Conservation (phyloP, 2,329 filamentous ascomycete genomes). For the Fusarium compactum region DNA sequence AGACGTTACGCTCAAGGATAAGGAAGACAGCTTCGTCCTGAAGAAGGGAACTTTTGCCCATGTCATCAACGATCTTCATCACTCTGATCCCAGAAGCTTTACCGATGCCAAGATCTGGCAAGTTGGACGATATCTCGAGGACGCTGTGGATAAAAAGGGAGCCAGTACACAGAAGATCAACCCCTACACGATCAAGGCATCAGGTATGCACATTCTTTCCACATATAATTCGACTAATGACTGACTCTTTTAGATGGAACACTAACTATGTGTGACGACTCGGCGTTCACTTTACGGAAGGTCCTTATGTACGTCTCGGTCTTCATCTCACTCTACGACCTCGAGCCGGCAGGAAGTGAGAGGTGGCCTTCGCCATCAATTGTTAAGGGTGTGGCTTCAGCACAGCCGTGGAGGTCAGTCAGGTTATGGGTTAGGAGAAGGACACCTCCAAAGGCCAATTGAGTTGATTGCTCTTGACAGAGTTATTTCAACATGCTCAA, state of each 20-base stretch:
- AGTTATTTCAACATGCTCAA: neutral
- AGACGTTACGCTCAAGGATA: conserved; percentile 50
- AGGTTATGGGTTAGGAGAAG: conserved; percentile 53
- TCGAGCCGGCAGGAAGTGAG: conserved; percentile 48
- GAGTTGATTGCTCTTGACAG: neutral
- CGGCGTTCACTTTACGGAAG: conserved; percentile 50
- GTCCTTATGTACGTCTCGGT: conserved; percentile 52
- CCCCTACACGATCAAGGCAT: conserved; percentile 49
- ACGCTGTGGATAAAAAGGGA: conserved; percentile 43
- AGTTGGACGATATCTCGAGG: conserved; percentile 50
- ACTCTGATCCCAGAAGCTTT: conserved; percentile 52
- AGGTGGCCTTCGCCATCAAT: conserved; percentile 47
- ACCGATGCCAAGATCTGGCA: conserved; percentile 53
- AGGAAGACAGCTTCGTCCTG: conserved; percentile 47
- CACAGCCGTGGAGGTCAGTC: conserved; percentile 46
- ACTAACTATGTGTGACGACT: conserved; percentile 51
- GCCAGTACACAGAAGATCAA: conserved; percentile 38
- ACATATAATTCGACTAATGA: neutral
- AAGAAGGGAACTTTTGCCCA: conserved; percentile 54
- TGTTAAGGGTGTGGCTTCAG: conserved; percentile 44
- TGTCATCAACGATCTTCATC: conserved; percentile 50
- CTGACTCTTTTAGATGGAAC: conserved; percentile 48
- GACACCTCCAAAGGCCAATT: conserved; percentile 17
- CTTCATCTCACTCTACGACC: conserved; percentile 54
- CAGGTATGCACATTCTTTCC: conserved; percentile 46